These are phyloP conservation scores for Pseudognaphalium luteoalbum DNA, from an alignment of 129 eudicot genomes.

Conservation along the genomic window DNA sequence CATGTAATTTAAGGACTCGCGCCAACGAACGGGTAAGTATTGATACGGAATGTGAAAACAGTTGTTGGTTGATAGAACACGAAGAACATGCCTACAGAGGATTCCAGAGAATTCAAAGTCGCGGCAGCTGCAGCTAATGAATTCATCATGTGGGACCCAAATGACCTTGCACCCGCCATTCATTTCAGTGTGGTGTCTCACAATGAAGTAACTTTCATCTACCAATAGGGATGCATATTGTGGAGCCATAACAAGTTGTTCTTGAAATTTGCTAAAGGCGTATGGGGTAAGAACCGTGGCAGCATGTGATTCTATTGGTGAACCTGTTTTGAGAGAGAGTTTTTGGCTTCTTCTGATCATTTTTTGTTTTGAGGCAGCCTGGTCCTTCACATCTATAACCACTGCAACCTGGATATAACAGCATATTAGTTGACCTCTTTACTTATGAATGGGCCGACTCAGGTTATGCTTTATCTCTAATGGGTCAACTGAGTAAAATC, in stretches of 20 bases:
- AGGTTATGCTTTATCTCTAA: slow-evolving; percentile 4
- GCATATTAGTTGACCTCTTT: background rate
- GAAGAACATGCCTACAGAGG: slow-evolving; percentile 81
- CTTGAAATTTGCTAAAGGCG: slow-evolving; percentile 75
- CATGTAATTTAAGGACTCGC: slow-evolving; percentile 39
- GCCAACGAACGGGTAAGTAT: slow-evolving; percentile 81
- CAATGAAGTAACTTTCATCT: slow-evolving; percentile 62
- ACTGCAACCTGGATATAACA: slow-evolving; percentile 52
- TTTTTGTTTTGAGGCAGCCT: slow-evolving; percentile 55
- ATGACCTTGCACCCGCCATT: slow-evolving; percentile 72
- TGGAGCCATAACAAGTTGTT: slow-evolving; percentile 87
- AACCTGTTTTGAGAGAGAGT: slow-evolving; percentile 73
- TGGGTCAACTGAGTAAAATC: background rate
- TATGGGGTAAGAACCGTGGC: slow-evolving; percentile 75
- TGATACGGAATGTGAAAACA: slow-evolving; percentile 80
- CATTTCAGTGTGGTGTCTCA: slow-evolving; percentile 77
- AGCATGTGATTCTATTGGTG: slow-evolving; percentile 87
- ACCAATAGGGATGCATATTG: slow-evolving; percentile 76
- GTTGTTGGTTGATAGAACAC: slow-evolving; percentile 77
- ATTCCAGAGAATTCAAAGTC: slow-evolving; percentile 81
- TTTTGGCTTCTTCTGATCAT: slow-evolving; percentile 44
- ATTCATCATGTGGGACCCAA: slow-evolving; percentile 75
- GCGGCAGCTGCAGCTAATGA: slow-evolving; percentile 75
- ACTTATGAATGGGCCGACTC: background rate
- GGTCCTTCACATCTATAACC: slow-evolving; percentile 57